Conservation (phyloP, 768 basidiomycete species). For the Lentinula boryana region DNA sequence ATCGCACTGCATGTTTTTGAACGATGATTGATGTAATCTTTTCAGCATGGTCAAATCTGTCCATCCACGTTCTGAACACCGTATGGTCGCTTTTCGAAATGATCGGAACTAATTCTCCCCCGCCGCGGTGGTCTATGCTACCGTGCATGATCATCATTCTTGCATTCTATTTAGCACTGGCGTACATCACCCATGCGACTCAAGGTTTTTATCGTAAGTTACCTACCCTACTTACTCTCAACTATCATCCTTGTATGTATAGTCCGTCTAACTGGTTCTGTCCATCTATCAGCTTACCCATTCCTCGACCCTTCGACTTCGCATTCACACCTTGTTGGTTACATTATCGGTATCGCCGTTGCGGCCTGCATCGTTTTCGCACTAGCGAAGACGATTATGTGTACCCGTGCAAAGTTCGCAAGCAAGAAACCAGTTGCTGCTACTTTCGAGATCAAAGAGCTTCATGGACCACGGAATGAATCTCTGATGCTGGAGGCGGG, state of each 20-base stretch:
- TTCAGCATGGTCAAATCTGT: conserved; percentile 53
- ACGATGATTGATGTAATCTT: neutral
- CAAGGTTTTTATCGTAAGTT: conserved; percentile 63
- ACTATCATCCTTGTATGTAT: neutral
- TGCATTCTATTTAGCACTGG: conserved; percentile 54
- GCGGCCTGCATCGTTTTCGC: conserved; percentile 48
- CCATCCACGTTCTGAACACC: conserved; percentile 56
- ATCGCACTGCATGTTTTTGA: neutral
- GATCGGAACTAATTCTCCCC: conserved; percentile 42
- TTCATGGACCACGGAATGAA: neutral
- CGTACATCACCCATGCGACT: conserved; percentile 57
- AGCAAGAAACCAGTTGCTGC: neutral
- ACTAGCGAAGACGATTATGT: conserved; percentile 18
- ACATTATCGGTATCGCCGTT: conserved; percentile 54
- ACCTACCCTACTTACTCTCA: neutral
- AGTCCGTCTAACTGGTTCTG: neutral
- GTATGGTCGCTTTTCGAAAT: conserved; percentile 54
- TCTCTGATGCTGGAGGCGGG: neutral
- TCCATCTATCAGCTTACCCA: conserved; percentile 35
- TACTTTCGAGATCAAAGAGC: neutral
- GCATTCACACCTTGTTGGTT: conserved; percentile 43
- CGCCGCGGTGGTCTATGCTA: conserved; percentile 48
- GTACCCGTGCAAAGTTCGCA: neutral
- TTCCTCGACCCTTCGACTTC: conserved; percentile 55
- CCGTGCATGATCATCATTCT: conserved; percentile 43